phyloP scores from a whole-genome alignment of 345 rosid species.

The Citrus mangshanensis region DNA sequence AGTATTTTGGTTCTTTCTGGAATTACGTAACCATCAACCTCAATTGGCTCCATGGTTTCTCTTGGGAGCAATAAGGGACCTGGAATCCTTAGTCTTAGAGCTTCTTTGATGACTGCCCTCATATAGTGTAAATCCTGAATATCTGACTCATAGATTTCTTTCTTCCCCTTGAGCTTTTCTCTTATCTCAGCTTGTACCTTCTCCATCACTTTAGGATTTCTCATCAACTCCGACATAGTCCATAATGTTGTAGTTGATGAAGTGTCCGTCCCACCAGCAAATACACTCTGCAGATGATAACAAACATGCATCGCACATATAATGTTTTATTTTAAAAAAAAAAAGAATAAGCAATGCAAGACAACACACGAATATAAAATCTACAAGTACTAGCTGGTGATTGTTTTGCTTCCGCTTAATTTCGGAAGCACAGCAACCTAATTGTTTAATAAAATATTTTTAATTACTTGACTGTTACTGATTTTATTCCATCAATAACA shows the following conservation, averaged over 20 bases:
- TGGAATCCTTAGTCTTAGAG: neutral
- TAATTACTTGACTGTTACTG: too few relatives aligned
- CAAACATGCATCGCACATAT: neutral
- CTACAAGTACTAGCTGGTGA: too few relatives aligned
- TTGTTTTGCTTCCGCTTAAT: too few relatives aligned
- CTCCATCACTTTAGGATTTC: neutral
- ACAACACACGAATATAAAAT: too few relatives aligned
- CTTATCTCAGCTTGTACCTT: neutral
- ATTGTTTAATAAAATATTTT: too few relatives aligned
- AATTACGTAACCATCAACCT: slow-evolving; percentile 4
- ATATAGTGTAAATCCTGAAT: neutral
- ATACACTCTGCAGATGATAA: neutral
- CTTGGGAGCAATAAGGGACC: slow-evolving; percentile 3
- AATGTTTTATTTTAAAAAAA: too few relatives aligned
- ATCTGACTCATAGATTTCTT: neutral
- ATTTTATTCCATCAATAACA: too few relatives aligned
- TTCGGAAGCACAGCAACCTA: too few relatives aligned
- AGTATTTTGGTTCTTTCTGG: neutral
- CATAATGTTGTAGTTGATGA: slow-evolving; percentile 1
- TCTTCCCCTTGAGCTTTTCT: neutral
- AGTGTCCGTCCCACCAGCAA: slow-evolving; percentile 1
- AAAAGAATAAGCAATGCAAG: too few relatives aligned
- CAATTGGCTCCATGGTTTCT: slow-evolving; percentile 1
- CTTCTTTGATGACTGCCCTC: neutral
- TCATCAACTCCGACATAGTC: neutral